phyloP scores from a whole-genome alignment of 148 eudicot genomes.

The Cornus kousa region DNA sequence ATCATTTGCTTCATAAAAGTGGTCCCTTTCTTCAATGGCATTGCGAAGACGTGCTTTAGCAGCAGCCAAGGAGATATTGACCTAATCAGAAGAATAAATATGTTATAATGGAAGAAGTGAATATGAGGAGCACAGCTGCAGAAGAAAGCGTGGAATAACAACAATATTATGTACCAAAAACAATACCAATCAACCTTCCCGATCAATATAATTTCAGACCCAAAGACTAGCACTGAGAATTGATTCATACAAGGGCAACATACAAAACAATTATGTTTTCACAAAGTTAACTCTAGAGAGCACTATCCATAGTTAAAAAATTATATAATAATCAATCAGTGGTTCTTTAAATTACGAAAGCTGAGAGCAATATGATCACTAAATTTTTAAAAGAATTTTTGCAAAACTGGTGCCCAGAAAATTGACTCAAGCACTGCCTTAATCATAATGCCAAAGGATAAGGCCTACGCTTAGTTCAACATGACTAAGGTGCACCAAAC shows the following conservation, averaged over 20 bases:
- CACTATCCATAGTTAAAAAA: neutral
- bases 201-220: neutral
- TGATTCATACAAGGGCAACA: neutral
- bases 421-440: no score
- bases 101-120: no score
- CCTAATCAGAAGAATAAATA: conserved; percentile 25
- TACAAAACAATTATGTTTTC: neutral
- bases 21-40: conserved; percentile 63
- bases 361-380: no score
- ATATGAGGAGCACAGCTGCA: neutral
- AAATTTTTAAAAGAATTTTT: no score
- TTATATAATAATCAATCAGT: no score
- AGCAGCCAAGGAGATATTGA: conserved; percentile 58
- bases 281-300: neutral
- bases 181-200: neutral
- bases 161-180: no score
- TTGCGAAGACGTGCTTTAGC: conserved; percentile 58
- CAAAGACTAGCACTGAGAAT: neutral
- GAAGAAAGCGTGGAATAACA: neutral
- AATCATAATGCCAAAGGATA: no score
- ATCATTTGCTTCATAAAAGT: conserved; percentile 66
- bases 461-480: no score
- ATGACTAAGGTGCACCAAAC: no score
- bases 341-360: no score
- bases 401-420: no score